Conservation (phyloP, 257 asterid species). For the Fraxinus pennsylvanica region DNA sequence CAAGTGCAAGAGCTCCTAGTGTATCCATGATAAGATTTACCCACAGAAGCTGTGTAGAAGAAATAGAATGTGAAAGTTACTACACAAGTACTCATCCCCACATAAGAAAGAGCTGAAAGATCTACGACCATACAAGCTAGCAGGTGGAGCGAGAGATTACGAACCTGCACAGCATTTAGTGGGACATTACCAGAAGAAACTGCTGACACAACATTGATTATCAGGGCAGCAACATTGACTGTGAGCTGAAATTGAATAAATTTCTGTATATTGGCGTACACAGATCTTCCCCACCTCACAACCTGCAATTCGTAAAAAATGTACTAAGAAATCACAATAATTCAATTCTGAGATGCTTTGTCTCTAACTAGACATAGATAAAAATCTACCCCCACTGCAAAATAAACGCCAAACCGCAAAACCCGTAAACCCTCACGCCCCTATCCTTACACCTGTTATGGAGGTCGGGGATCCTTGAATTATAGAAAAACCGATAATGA, state of each 20-base stretch:
- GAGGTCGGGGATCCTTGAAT: neutral
- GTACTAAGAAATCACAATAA: neutral
- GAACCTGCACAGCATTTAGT: conserved; percentile 93
- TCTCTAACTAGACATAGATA: conserved; percentile 5
- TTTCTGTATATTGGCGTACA: conserved; percentile 93
- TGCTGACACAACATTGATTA: conserved; percentile 92
- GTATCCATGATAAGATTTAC: conserved; percentile 99
- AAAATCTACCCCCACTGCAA: neutral
- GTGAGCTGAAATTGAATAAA: conserved; percentile 96
- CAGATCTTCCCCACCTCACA: conserved; percentile 98
- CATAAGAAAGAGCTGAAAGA: neutral
- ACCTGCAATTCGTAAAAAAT: conserved; percentile 54
- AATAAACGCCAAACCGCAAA: too few species aligned
- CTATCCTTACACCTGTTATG: too few species aligned
- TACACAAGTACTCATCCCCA: neutral
- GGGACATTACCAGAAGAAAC: conserved; percentile 90
- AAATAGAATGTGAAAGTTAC: conserved; percentile 8
- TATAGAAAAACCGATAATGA: neutral
- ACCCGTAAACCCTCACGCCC: too few species aligned
- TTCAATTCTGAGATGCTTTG: neutral
- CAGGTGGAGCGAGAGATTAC: conserved; percentile 19
- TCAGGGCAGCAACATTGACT: conserved; percentile 88
- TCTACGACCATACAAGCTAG: conserved; percentile 7
- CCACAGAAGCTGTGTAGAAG: conserved; percentile 81
- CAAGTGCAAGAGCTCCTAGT: conserved; percentile 95